Conservation (phyloP, 148 eudicot genomes). For the Simmondsia chinensis region DNA sequence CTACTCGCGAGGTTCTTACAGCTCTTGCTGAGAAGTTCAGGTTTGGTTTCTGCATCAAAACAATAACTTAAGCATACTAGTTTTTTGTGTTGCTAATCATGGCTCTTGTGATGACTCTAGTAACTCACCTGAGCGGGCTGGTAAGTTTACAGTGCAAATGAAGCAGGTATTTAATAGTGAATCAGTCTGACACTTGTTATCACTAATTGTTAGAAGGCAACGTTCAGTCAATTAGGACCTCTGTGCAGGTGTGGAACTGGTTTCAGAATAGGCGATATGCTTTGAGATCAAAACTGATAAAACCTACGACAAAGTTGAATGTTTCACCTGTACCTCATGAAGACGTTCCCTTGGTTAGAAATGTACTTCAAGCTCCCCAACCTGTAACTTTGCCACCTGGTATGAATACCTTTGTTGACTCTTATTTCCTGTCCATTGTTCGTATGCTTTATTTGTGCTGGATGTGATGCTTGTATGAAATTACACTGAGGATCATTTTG, state of each 20-base stretch:
- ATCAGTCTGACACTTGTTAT: too few relatives aligned
- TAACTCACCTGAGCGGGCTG: constrained; percentile 52
- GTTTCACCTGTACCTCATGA: constrained; percentile 30
- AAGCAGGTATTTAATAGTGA: constrained; percentile 66
- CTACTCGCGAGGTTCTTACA: constrained; percentile 60
- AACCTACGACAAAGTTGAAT: constrained; percentile 37
- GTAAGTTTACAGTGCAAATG: constrained; percentile 59
- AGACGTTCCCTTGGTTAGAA: constrained; percentile 40
- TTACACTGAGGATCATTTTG: too few relatives aligned
- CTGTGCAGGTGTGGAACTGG: constrained; percentile 88
- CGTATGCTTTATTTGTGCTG: background rate
- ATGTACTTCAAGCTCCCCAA: constrained; percentile 38
- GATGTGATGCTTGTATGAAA: too few relatives aligned
- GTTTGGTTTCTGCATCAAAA: constrained; percentile 19
- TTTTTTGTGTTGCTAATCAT: too few relatives aligned
- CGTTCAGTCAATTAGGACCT: constrained; percentile 1
- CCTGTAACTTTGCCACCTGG: constrained; percentile 38
- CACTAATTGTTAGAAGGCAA: background rate
- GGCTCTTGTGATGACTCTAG: constrained; percentile 25
- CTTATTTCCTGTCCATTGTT: background rate
- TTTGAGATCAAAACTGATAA: constrained; percentile 62
- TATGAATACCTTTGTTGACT: constrained; percentile 14
- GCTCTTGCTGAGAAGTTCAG: constrained; percentile 82
- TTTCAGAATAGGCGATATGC: constrained; percentile 95
- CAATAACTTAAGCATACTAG: too few relatives aligned